Evolutionary conservation across 805 yeast species (phyloP).

Genomic region (Ogataea thermomethanolica): DNA sequence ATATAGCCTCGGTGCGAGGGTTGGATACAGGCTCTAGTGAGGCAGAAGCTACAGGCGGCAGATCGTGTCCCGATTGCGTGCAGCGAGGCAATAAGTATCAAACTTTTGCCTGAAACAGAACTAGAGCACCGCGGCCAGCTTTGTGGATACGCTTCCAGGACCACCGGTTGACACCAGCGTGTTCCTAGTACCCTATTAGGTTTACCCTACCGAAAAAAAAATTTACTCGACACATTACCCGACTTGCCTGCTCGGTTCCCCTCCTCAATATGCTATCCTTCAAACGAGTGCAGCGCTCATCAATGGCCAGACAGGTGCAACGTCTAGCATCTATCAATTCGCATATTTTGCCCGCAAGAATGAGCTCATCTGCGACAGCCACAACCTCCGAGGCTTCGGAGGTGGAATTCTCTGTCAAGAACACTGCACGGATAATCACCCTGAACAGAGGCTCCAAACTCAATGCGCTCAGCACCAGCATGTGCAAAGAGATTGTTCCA

Average conservation of each 20-base stretch:
- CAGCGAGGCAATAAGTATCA: too few relatives aligned
- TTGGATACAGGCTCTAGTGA: background rate
- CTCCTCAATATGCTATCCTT: constrained; percentile 9
- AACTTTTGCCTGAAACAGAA: too few relatives aligned
- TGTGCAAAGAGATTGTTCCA: constrained; percentile 71
- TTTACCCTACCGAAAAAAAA: constrained; percentile 12
- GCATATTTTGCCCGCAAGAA: constrained; percentile 5
- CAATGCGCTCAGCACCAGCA: constrained; percentile 75
- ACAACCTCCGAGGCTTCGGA: constrained; percentile 32
- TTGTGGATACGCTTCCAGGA: background rate
- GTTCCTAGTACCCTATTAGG: background rate
- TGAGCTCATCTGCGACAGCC: constrained; percentile 4
- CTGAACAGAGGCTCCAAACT: constrained; percentile 79
- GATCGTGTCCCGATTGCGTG: too few relatives aligned
- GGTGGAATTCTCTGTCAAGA: constrained; percentile 59
- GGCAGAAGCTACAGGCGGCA: too few relatives aligned
- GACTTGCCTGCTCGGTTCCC: constrained; percentile 13
- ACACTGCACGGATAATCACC: constrained; percentile 67
- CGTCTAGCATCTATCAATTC: constrained; percentile 6
- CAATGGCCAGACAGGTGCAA: constrained; percentile 6
- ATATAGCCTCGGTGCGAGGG: constrained; percentile 9
- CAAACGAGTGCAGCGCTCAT: constrained; percentile 7
- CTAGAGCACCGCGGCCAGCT: background rate
- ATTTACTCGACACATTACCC: constrained; percentile 14
- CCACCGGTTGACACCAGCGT: too few relatives aligned